Conservation (phyloP, 768 basidiomycete species). For the Trametes sanguinea region DNA sequence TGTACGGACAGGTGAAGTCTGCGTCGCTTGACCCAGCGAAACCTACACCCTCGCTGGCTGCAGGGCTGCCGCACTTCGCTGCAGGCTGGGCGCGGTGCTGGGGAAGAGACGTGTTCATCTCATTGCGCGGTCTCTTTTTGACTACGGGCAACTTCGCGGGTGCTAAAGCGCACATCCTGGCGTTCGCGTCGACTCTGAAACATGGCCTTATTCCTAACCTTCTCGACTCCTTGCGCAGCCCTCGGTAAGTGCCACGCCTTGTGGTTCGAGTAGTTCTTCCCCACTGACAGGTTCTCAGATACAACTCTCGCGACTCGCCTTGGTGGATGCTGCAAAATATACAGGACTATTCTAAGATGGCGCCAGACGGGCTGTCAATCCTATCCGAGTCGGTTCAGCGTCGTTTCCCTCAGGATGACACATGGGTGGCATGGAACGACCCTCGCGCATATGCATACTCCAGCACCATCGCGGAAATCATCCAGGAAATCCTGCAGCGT, state of each 20-base stretch:
- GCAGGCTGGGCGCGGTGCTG: slow-evolving; percentile 95
- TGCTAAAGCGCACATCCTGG: slow-evolving; percentile 87
- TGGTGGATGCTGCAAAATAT: slow-evolving; percentile 99
- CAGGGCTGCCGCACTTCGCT: slow-evolving; percentile 93
- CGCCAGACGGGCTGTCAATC: slow-evolving; percentile 81
- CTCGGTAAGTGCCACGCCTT: slow-evolving; percentile 54
- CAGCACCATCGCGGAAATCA: slow-evolving; percentile 87
- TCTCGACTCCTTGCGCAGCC: slow-evolving; percentile 83
- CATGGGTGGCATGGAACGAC: slow-evolving; percentile 93
- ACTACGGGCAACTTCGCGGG: slow-evolving; percentile 88
- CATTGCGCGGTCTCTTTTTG: slow-evolving; percentile 88
- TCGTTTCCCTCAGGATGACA: slow-evolving; percentile 94
- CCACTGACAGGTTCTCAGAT: slow-evolving; percentile 39
- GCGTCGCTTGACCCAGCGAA: slow-evolving; percentile 82
- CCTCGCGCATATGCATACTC: slow-evolving; percentile 77
- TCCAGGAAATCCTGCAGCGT: slow-evolving; percentile 94
- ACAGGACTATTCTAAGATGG: slow-evolving; percentile 85
- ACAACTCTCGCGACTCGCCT: slow-evolving; percentile 96
- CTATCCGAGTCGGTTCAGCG: slow-evolving; percentile 82
- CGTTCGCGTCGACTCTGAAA: slow-evolving; percentile 91
- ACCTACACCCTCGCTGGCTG: slow-evolving; percentile 81
- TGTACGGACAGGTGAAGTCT: slow-evolving; percentile 89
- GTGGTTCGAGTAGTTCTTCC: neutral
- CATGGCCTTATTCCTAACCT: slow-evolving; percentile 97
- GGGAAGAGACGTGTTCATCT: slow-evolving; percentile 96